These are phyloP conservation scores for Trametes hirsuta DNA, from an alignment of 1,284 basidiomycete species.

Conservation along the genomic window DNA sequence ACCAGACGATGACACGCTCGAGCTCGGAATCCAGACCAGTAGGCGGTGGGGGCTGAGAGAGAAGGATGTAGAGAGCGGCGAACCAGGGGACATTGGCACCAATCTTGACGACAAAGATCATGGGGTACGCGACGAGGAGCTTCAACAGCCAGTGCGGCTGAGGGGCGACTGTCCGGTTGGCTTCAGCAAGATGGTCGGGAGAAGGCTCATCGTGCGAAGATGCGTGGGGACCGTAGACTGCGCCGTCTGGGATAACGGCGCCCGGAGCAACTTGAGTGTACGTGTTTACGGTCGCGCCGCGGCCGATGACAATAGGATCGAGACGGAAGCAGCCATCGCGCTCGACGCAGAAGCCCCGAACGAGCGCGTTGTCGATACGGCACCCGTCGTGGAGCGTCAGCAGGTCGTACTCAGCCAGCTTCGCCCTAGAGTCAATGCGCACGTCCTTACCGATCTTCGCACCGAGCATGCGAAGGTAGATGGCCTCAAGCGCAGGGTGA, in stretches of 20 bases:
- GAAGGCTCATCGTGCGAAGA: slow-evolving; percentile 44
- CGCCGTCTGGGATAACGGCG: slow-evolving; percentile 39
- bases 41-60: slow-evolving; percentile 33
- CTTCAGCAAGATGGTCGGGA: slow-evolving; percentile 40
- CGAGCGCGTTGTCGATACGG: slow-evolving; percentile 42
- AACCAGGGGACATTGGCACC: slow-evolving; percentile 47
- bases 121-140: slow-evolving; percentile 42
- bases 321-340: slow-evolving; percentile 47
- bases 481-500: slow-evolving; percentile 39
- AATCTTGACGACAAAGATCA: slow-evolving; percentile 39
- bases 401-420: slow-evolving; percentile 47
- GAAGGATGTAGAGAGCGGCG: slow-evolving; percentile 40
- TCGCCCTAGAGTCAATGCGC: slow-evolving; percentile 40
- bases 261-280: slow-evolving; percentile 48
- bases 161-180: slow-evolving; percentile 39
- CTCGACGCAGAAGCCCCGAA: slow-evolving; percentile 52
- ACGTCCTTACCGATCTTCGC: slow-evolving; percentile 47
- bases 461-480: slow-evolving; percentile 50
- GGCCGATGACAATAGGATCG: slow-evolving; percentile 42
- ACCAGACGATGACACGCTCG: slow-evolving; percentile 47
- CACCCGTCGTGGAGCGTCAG: slow-evolving; percentile 46
- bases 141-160: slow-evolving; percentile 39
- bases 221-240: slow-evolving; percentile 49
- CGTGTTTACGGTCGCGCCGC: slow-evolving; percentile 44
- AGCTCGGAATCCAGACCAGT: slow-evolving; percentile 38